These are phyloP conservation scores for Pythium myriotylum DNA, from an alignment of 352 stramenopile genomes.

Conservation along the genomic window DNA sequence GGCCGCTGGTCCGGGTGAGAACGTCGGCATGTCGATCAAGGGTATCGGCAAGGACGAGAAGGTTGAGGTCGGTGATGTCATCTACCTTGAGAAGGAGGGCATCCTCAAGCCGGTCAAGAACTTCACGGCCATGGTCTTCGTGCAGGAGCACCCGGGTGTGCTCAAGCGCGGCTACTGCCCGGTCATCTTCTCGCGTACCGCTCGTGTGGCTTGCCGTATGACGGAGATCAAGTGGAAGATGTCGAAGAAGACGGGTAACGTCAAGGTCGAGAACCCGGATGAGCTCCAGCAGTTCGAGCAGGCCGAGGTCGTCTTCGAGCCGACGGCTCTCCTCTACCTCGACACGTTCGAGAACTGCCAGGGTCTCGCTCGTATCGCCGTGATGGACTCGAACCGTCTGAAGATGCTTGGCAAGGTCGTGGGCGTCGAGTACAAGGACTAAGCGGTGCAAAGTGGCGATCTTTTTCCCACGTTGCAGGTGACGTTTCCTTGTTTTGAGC, in stretches of 20 bases:
- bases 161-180: constrained; percentile 77
- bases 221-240: constrained; percentile 84
- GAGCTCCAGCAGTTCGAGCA: constrained; percentile 78
- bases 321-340: constrained; percentile 68
- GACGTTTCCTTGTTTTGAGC: constrained; percentile 4
- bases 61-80: constrained; percentile 55
- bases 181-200: constrained; percentile 81
- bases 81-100: constrained; percentile 42
- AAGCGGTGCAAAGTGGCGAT: constrained; percentile 11
- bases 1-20: constrained; percentile 66
- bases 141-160: constrained; percentile 78
- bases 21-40: constrained; percentile 84
- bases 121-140: constrained; percentile 76
- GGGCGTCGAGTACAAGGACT: constrained; percentile 44
- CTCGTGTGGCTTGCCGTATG: constrained; percentile 85
- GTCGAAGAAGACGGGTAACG: constrained; percentile 81
- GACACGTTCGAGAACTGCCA: constrained; percentile 79
- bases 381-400: constrained; percentile 87
- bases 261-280: constrained; percentile 76
- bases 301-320: constrained; percentile 79
- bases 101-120: constrained; percentile 57
- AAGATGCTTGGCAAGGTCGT: constrained; percentile 86
- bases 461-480: not conserved
- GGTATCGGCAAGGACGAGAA: constrained; percentile 79
- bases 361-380: constrained; percentile 77